Base-by-base conservation (phyloP, 1,139 yeast genomes). In the Hansenula sp. region DNA sequence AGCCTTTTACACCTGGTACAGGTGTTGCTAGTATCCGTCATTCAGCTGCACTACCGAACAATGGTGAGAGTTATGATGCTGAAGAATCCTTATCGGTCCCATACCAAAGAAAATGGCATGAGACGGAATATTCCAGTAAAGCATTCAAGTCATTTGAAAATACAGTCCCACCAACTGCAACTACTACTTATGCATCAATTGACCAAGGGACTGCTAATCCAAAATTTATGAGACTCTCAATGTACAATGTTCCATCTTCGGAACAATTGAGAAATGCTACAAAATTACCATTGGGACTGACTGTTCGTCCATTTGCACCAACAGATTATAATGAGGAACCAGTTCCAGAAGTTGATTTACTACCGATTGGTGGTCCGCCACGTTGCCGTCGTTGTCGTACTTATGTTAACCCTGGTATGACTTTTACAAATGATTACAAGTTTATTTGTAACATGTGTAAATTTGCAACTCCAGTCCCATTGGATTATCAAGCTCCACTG, bases 371-470 rank as follows among this genome's bases (percentile, higher is more conserved):
- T 2, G 87, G 89, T 1, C 96, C 96, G 1, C 81, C 95, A 29
- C 75, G 99, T 53, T 92, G 98, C 64, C 76, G 79, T 50, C 80
- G 98, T 44, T 92, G 99, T 64, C 76, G 97, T 44, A 76, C 96
- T 1, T 92, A 89, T 61, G 73, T 89, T 50, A 92, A 92, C 59
- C 95, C 97, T 3, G 77, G 81, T 16, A 84, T 86, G 81, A 67
- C 79, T 51, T 81, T 83, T 51, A 72, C 79, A 10, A 75, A 73
- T 38, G 82, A 81, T 32, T 77, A 81, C 34, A 70, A 68, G 45
- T 85, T 87, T 62, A 71, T 78, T 21, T 92, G 99, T 68, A 92
- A 92, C 61, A 77, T 92, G 56, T 92, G 99, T 65, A 82, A 80
- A 46, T 86, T 85, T 52, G 76, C 88, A 42, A 85, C 83, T 55